Base-by-base conservation (phyloP, 768 basidiomycete genomes). In the Calocera cornea region DNA sequence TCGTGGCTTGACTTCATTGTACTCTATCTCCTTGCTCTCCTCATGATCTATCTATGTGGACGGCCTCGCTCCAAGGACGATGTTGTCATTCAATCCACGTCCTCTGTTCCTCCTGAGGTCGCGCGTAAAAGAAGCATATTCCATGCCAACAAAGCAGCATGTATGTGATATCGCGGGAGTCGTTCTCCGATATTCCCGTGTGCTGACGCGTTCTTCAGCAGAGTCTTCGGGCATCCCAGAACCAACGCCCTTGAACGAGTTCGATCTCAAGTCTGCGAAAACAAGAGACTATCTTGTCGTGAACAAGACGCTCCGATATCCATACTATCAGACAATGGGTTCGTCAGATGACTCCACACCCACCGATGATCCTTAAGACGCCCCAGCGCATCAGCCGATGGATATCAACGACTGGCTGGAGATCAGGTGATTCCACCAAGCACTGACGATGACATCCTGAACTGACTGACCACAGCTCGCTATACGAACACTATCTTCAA, bases 351-450 rank as follows among this genome's bases (percentile, higher is more conserved):
- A 19, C 44, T 24, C 16, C 19, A 24, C 44, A 7, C 19, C 8
- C 19, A 5, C 3, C 5, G 44, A 3, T 24, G 44, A 17, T 47
- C 19, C 16, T 14, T 2, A 29, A 38, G 40, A 73, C 73, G 73
- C 73, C 41, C 76, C 75, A 76, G 74, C 77, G 5, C 77, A 78
- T 66, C 77, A 77, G 63, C 73, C 76, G 0, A 76, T 78, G 75
- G 70, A 78, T 41, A 72, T 75, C 65, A 76, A 77, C 70, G 71
- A 77, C 68, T 78, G 77, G 77, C 77, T 78, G 31, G 77, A 78
- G 67, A 75, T 78, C 38, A 76, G 77, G 44, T 47, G 19, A 47
- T 47, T 19, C 7, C 3, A 7, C 7, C 19, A 19, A 24, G 19
- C 3, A 19, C 44, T 47, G 24, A 5, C 44, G 24, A 19, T 19